phyloP scores from a whole-genome alignment of 139 green algal genomes.

The Picochlorum sp. region DNA sequence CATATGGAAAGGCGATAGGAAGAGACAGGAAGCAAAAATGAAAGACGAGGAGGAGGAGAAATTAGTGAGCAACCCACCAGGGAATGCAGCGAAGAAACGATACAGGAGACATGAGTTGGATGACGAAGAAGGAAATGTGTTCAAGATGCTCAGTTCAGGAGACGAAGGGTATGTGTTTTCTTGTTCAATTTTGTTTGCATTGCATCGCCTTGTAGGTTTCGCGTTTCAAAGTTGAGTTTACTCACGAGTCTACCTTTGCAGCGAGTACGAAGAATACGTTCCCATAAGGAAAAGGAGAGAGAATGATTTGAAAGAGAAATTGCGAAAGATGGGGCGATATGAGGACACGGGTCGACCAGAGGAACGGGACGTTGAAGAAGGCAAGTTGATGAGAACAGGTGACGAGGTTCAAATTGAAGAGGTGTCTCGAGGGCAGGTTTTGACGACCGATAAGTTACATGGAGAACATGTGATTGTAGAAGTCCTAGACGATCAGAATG shows the following conservation, averaged over 20 bases:
- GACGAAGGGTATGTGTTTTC: background rate
- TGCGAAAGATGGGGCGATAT: too few species aligned
- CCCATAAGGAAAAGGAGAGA: conserved; percentile 69
- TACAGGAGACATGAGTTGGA: conserved; percentile 56
- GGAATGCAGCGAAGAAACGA: conserved; percentile 23
- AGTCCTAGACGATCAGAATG: background rate
- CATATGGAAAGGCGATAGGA: background rate
- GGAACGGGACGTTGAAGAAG: too few species aligned
- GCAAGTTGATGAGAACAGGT: too few species aligned
- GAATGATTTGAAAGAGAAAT: conserved; percentile 45
- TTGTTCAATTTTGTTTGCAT: background rate
- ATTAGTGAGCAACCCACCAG: background rate
- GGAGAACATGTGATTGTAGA: background rate
- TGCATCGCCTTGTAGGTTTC: background rate
- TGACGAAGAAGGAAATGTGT: conserved; percentile 36
- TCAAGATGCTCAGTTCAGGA: too few species aligned
- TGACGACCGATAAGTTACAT: too few species aligned
- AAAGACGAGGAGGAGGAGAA: background rate
- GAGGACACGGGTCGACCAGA: too few species aligned
- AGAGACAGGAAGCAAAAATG: background rate
- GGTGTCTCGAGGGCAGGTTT: conserved; percentile 12
- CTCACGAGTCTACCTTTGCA: too few species aligned
- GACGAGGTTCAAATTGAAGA: conserved; percentile 2
- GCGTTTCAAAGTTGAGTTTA: background rate
- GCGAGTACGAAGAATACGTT: conserved; percentile 82